Conservation (phyloP, 371 early-diverging fungal species). For the Sporodiniella umbellata region DNA sequence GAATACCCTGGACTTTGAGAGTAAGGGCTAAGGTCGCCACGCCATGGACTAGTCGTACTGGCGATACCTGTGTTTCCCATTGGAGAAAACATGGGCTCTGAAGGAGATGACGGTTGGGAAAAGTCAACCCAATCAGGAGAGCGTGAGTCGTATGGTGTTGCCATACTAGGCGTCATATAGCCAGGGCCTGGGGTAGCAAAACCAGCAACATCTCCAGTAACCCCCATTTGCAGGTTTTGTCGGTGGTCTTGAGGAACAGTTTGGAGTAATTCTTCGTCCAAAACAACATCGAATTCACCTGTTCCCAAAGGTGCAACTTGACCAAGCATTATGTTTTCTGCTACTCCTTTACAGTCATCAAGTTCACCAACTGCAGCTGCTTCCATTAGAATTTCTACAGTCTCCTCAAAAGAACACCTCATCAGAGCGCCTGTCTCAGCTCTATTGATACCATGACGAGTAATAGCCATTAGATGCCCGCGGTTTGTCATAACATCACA, state of each 20-base stretch:
- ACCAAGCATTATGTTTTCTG: constrained; percentile 98
- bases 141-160: constrained; percentile 55
- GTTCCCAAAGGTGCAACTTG: constrained; percentile 99
- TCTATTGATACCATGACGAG: constrained; percentile 99
- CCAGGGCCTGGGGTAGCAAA: constrained; percentile 49
- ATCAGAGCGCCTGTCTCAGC: constrained; percentile 96
- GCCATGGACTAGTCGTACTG: constrained; percentile 48
- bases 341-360: constrained; percentile 95
- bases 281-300: constrained; percentile 91
- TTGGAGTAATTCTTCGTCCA: constrained; percentile 89
- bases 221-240: constrained; percentile 37
- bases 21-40: constrained; percentile 45
- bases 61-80: constrained; percentile 55
- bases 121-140: constrained; percentile 59
- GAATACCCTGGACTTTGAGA: constrained; percentile 66
- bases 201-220: constrained; percentile 40
- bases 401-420: constrained; percentile 99
- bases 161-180: constrained; percentile 55
- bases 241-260: constrained; percentile 47
- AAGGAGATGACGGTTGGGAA: constrained; percentile 59
- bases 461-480: constrained; percentile 96
- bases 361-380: constrained; percentile 94
- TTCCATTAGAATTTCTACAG: constrained; percentile 98
- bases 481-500: constrained; percentile 99
- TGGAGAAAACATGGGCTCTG: constrained; percentile 66